Evolutionary conservation across 768 basidiomycete genomes (phyloP).

Genomic region (Sarcodon sp.): DNA sequence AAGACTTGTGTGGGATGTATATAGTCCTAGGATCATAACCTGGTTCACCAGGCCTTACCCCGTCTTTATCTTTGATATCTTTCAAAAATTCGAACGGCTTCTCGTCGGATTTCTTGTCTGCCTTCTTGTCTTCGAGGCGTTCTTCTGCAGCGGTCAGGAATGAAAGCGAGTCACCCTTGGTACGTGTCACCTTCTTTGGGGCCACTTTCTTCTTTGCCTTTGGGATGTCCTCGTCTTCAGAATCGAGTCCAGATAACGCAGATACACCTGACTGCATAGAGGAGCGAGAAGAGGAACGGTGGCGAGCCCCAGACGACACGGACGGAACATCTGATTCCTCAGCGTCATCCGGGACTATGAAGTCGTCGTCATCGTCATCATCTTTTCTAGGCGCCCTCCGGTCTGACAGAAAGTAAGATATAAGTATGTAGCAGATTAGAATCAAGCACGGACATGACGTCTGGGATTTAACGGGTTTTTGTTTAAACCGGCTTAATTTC

Average conservation of each 20-base stretch:
- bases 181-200: conserved; percentile 21
- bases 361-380: conserved; percentile 48
- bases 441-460: conserved; percentile 31
- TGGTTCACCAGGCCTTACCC: conserved; percentile 61
- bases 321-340: conserved; percentile 39
- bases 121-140: conserved; percentile 62
- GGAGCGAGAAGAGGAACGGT: conserved; percentile 38
- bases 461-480: conserved; percentile 30
- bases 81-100: conserved; percentile 64
- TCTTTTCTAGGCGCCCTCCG: neutral
- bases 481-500: conserved; percentile 46
- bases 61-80: conserved; percentile 74
- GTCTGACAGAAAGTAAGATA: neutral
- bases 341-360: conserved; percentile 57
- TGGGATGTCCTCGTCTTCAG: conserved; percentile 21
- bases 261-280: conserved; percentile 26
- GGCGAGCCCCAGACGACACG: conserved; percentile 8
- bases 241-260: conserved; percentile 20
- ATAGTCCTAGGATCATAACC: conserved; percentile 89
- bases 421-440: neutral
- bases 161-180: conserved; percentile 17
- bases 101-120: conserved; percentile 71
- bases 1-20: conserved; percentile 61
- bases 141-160: conserved; percentile 83
- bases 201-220: conserved; percentile 16